These are phyloP conservation scores for Penicillium coprophilum DNA, from an alignment of 495 filamentous ascomycete species.

Conservation along the genomic window DNA sequence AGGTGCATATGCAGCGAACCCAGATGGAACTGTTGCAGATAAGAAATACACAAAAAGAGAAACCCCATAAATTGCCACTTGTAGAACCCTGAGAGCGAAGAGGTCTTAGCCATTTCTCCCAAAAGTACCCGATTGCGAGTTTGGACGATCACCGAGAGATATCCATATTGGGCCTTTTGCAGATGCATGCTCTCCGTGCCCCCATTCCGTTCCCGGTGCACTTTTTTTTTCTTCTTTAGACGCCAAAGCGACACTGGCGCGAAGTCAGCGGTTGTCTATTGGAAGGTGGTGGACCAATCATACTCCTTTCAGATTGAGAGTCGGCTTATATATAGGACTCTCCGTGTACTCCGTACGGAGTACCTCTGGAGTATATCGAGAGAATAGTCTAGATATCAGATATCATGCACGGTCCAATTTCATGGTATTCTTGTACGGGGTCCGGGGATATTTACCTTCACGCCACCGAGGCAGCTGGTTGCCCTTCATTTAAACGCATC, in stretches of 20 bases:
- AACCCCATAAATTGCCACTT: neutral
- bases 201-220: slow-evolving; percentile 20
- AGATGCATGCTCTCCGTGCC: slow-evolving; percentile 13
- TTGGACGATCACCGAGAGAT: slow-evolving; percentile 6
- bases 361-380: no score
- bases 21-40: slow-evolving; percentile 7
- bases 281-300: slow-evolving; percentile 7
- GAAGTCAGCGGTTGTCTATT: slow-evolving; percentile 13
- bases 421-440: no score
- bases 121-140: slow-evolving; percentile 6
- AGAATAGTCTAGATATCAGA: no score
- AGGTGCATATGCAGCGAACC: slow-evolving; percentile 4
- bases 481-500: neutral
- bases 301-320: no score
- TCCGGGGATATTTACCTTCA: slow-evolving; percentile 3
- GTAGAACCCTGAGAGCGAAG: neutral
- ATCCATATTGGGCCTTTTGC: slow-evolving; percentile 13
- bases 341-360: no score
- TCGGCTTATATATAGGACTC: no score
- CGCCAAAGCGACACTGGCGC: slow-evolving; percentile 28
- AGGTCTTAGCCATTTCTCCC: slow-evolving; percentile 1
- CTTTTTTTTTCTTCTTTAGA: no score
- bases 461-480: slow-evolving; percentile 8
- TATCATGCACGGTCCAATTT: slow-evolving; percentile 3
- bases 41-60: neutral